phyloP scores from a whole-genome alignment of 2,329 filamentous ascomycete genomes.

The Xylaria arbuscula region DNA sequence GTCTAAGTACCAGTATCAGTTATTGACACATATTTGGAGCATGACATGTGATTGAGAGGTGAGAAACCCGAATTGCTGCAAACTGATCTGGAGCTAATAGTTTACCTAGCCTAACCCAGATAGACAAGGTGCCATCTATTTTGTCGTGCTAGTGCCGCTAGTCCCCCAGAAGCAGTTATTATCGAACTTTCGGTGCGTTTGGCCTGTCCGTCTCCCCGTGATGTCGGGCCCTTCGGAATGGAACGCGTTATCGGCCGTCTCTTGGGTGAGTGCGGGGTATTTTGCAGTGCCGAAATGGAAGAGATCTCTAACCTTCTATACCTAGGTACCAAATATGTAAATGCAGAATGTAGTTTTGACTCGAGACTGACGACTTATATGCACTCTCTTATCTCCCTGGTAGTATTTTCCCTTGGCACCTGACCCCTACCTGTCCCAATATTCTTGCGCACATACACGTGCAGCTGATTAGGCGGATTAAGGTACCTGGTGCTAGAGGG shows the following conservation, averaged over 20 bases:
- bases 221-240: constrained; percentile 21
- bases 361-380: too few species aligned
- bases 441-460: background rate
- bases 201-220: constrained; percentile 12
- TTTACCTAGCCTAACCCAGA: background rate
- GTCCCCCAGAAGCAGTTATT: background rate
- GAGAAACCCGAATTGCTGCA: background rate
- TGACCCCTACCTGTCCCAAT: background rate
- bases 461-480: background rate
- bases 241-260: background rate
- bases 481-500: background rate
- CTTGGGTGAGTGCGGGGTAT: constrained; percentile 10
- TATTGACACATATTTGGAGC: background rate
- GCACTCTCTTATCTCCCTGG: background rate
- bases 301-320: background rate
- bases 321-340: too few species aligned
- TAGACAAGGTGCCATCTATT: too few species aligned
- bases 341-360: too few species aligned
- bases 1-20: too few species aligned
- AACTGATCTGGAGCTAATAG: background rate
- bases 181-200: constrained; percentile 8
- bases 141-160: background rate
- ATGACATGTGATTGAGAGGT: background rate
- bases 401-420: background rate
- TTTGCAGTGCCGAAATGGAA: background rate